A percentile compares a stretch with the other conserved stretches of the same genome.
Evolutionary conservation across 2,329 filamentous ascomycete species (phyloP).

Genomic region (Pyricularia sp.): DNA sequence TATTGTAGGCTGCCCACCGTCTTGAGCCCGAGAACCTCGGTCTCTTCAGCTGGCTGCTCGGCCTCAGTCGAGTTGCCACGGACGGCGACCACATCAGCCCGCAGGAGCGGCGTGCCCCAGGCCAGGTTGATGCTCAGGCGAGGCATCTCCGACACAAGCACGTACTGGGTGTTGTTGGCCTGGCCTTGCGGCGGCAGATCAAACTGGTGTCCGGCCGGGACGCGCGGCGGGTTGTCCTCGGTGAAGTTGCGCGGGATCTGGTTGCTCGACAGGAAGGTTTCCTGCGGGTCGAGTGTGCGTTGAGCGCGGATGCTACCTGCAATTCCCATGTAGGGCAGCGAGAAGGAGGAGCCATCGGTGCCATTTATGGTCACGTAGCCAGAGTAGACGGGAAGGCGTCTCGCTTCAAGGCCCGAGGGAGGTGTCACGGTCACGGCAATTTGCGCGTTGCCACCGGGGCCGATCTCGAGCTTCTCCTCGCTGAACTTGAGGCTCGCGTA

Average conservation of each 20-base stretch:
- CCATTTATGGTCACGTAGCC: constrained; percentile 37
- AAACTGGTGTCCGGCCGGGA: constrained; percentile 28
- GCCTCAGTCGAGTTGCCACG: constrained; percentile 15
- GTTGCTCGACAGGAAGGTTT: constrained; percentile 7
- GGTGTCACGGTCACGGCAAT: constrained; percentile 35
- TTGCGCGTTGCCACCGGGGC: constrained; percentile 29
- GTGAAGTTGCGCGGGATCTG: not conserved
- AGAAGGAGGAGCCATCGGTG: constrained; percentile 27
- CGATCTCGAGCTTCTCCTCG: constrained; percentile 31
- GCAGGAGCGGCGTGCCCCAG: constrained; percentile 35
- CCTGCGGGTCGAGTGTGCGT: constrained; percentile 9
- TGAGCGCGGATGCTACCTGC: constrained; percentile 32
- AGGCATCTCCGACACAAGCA: constrained; percentile 23
- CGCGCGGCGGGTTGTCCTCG: not conserved
- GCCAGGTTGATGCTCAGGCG: constrained; percentile 29
- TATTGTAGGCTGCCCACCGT: constrained; percentile 31
- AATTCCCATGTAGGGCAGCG: constrained; percentile 29
- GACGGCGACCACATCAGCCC: constrained; percentile 33
- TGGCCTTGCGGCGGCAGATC: constrained; percentile 30
- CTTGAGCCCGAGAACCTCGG: constrained; percentile 25
- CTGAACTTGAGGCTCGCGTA: constrained; percentile 34
- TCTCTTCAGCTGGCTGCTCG: constrained; percentile 4
- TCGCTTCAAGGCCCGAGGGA: constrained; percentile 24
- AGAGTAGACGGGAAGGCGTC: constrained; percentile 36
- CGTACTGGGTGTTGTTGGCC: constrained; percentile 17